These are phyloP conservation scores for Ganoderma sinense DNA, from an alignment of 1,284 basidiomycete species.

Conservation along the genomic window DNA sequence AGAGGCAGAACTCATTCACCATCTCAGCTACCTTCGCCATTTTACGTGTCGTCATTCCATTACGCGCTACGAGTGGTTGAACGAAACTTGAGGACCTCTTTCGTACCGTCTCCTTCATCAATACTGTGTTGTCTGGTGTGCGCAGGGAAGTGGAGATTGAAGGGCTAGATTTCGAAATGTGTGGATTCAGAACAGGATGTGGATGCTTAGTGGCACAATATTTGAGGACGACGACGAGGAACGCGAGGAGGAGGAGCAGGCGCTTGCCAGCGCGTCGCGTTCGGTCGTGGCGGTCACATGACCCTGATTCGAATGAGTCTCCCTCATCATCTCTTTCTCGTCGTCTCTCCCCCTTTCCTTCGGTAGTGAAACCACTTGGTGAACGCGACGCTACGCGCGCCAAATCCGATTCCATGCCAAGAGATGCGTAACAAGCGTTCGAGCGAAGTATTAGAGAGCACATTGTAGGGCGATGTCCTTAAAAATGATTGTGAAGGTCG, in stretches of 20 bases:
- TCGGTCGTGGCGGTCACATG: slow-evolving; percentile 3
- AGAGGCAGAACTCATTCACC: neutral
- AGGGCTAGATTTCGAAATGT: neutral
- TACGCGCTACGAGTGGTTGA: neutral
- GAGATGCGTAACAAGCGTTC: no score
- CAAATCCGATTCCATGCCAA: no score
- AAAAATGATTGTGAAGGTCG: no score
- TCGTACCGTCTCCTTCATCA: neutral
- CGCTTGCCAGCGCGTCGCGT: slow-evolving; percentile 1
- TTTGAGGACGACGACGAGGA: neutral
- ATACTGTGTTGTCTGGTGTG: neutral
- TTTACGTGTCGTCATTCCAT: slow-evolving; percentile 10
- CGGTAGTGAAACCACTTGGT: no score
- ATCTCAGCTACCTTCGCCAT: slow-evolving; percentile 6
- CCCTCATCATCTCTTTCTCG: neutral
- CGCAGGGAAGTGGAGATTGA: no score
- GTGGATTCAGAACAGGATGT: neutral
- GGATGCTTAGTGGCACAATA: neutral
- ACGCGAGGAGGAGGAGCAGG: neutral
- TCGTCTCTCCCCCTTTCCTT: no score
- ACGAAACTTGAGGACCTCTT: neutral
- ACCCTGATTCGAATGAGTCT: neutral
- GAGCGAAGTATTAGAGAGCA: no score
- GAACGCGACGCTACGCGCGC: no score
- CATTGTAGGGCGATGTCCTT: no score